Evolutionary conservation across 2,329 filamentous ascomycete genomes (phyloP).

Genomic region (Venturia effusa): DNA sequence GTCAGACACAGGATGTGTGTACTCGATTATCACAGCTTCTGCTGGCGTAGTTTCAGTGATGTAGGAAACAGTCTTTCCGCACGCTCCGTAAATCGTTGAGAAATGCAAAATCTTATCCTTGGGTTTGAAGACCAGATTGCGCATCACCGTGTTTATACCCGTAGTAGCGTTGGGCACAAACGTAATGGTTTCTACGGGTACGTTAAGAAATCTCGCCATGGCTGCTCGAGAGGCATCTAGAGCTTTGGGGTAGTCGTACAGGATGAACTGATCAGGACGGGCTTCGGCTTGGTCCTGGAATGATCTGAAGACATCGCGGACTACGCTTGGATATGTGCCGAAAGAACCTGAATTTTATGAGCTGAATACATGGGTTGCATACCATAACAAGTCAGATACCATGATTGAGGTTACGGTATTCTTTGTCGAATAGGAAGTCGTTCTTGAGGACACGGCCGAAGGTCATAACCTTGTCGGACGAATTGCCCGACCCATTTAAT

Average conservation of each 20-base stretch:
- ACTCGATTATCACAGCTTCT: constrained; percentile 41
- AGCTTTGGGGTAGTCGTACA: constrained; percentile 51
- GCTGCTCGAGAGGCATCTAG: constrained; percentile 55
- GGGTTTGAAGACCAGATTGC: constrained; percentile 55
- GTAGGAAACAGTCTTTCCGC: constrained; percentile 62
- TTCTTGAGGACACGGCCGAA: constrained; percentile 47
- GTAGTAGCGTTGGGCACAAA: constrained; percentile 75
- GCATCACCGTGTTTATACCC: constrained; percentile 68
- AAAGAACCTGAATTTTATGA: constrained; percentile 52
- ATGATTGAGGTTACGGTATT: constrained; percentile 69
- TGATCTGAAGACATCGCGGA: constrained; percentile 49
- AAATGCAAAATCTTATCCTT: constrained; percentile 75
- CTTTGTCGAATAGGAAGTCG: constrained; percentile 58
- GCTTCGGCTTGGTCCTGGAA: constrained; percentile 59
- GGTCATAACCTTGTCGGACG: constrained; percentile 13
- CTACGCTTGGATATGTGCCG: constrained; percentile 56
- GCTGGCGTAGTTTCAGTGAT: constrained; percentile 55
- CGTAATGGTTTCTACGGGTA: constrained; percentile 55
- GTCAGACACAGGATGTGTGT: constrained; percentile 61
- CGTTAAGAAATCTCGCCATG: constrained; percentile 56
- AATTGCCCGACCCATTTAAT: not conserved
- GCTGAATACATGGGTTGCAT: not conserved
- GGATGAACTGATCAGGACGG: constrained; percentile 65
- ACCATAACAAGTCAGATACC: constrained; percentile 36
- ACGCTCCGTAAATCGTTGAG: constrained; percentile 65